Base-by-base conservation (phyloP, 306 rosid genomes). In the Sicyos edulis region DNA sequence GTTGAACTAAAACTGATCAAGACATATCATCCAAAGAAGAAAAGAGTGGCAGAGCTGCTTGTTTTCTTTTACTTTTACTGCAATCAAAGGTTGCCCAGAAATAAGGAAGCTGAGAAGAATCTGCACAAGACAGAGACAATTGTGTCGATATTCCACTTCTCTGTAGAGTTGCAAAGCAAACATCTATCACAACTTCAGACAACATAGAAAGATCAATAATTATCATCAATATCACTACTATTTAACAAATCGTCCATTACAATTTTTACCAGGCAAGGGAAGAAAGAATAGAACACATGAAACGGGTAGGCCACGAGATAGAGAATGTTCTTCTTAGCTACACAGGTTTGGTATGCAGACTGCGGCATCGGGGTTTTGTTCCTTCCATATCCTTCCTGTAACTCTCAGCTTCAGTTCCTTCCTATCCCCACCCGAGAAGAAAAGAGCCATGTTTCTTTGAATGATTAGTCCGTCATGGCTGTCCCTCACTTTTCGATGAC, bases 301-400 rank as follows among this genome's bases (percentile, higher is more conserved):
- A 29, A 65, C 74, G 66, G 78, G 54, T 65, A 80, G 56, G 76
- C 32, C 65, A 47, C 77, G 54, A 71, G 75, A 85, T 20, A 24
- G 34, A 24, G 80, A 75, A 26, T 26, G 32, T 74, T 73, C 67
- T 2, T 12, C 19, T 6, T 6, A 93, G 89, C 96, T 91, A 83
- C 92, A 93, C 16, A 91, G 85, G 78, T 91, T 93, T 56, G 99
- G 97, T 79, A 90, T 88, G 97, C 97, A 93, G 79, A 82, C 97
- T 51, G 89, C 96, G 60, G 80, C 80, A 75, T 93, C 99, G 62
- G 91, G 87, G 75, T 87, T 91, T 61, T 92, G 97, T 83, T 93
- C 97, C 85, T 91, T 91, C 99, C 99, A 93, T 80, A 93, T 91
- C 82, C 96, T 87, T 71, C 99, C 99, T 0, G 99, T 91, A 58